phyloP scores from a whole-genome alignment of 2,329 filamentous ascomycete species.

The Clonostachys sp. region DNA sequence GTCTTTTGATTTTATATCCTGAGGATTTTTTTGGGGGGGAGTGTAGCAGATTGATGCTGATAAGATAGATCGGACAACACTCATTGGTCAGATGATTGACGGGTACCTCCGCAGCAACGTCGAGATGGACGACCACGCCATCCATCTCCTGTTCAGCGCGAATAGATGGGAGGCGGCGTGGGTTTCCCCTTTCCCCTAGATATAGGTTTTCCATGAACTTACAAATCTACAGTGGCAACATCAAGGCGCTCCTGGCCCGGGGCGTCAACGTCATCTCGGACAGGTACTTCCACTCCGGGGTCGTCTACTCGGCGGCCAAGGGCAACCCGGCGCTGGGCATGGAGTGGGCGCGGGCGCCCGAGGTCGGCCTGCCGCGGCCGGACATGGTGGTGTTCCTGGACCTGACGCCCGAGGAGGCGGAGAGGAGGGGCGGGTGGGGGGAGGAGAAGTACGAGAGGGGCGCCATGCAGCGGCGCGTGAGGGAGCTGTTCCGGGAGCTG shows the following conservation, averaged over 20 bases:
- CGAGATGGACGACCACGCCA: constrained; percentile 80
- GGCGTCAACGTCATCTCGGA: constrained; percentile 82
- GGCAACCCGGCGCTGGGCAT: constrained; percentile 64
- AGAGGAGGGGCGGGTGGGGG: constrained; percentile 79
- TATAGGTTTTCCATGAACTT: not conserved
- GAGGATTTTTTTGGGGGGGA: too few species aligned
- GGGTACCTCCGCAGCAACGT: constrained; percentile 69
- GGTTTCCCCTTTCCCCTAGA: constrained; percentile 13
- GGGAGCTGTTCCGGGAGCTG: constrained; percentile 64
- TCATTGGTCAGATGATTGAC: constrained; percentile 85
- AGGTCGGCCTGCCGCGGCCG: constrained; percentile 80
- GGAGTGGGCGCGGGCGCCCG: constrained; percentile 78
- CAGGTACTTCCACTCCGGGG: constrained; percentile 91
- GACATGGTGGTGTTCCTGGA: constrained; percentile 87
- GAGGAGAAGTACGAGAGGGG: constrained; percentile 83
- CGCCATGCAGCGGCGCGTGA: constrained; percentile 76
- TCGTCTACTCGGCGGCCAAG: constrained; percentile 91
- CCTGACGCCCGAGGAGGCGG: constrained; percentile 68
- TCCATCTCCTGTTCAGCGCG: constrained; percentile 85
- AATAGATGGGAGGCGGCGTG: constrained; percentile 79
- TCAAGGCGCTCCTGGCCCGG: constrained; percentile 46
- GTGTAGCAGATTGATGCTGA: not conserved
- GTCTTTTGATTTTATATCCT: not conserved
- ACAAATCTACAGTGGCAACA: constrained; percentile 38
- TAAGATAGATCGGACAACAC: constrained; percentile 67